Evolutionary conservation across 139 green algal genomes (phyloP).

Genomic region (Auxenochlorella protothecoides): DNA sequence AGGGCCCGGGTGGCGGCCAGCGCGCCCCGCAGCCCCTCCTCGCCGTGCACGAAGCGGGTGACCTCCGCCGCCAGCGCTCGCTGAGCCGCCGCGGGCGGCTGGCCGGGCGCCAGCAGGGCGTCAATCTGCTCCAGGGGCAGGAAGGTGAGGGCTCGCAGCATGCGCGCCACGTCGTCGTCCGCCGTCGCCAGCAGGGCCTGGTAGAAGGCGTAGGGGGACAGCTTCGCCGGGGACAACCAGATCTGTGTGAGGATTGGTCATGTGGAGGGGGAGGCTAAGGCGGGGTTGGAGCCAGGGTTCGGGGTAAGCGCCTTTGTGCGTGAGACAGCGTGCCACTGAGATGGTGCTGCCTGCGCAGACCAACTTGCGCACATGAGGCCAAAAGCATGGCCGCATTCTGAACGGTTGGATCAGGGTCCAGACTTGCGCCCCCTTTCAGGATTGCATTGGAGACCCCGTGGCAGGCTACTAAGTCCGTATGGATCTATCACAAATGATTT

Average conservation of each 20-base stretch:
- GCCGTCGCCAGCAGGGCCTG: slow-evolving; percentile 76
- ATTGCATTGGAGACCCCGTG: too few species aligned
- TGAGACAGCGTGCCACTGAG: too few species aligned
- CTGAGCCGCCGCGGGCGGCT: slow-evolving; percentile 85
- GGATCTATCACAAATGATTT: too few species aligned
- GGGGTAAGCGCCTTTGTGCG: too few species aligned
- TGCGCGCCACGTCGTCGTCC: slow-evolving; percentile 30
- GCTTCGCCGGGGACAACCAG: slow-evolving; percentile 47
- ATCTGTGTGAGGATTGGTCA: background rate
- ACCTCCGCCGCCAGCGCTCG: slow-evolving; percentile 83
- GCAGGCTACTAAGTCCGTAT: too few species aligned
- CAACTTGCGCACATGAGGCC: too few species aligned
- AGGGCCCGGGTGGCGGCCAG: slow-evolving; percentile 72
- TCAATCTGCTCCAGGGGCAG: slow-evolving; percentile 74
- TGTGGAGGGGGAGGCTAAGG: too few species aligned
- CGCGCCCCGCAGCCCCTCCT: slow-evolving; percentile 78
- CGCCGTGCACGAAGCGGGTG: slow-evolving; percentile 90
- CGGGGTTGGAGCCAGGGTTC: too few species aligned
- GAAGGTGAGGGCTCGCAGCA: slow-evolving; percentile 94
- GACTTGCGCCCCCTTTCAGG: too few species aligned
- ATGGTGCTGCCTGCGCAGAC: too few species aligned
- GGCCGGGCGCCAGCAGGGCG: slow-evolving; percentile 41
- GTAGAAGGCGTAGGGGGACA: slow-evolving; percentile 98
- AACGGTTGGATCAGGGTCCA: too few species aligned
- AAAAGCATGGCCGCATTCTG: too few species aligned